phyloP scores from a whole-genome alignment of 306 rosid species.

The Leucaena leucocephala region DNA sequence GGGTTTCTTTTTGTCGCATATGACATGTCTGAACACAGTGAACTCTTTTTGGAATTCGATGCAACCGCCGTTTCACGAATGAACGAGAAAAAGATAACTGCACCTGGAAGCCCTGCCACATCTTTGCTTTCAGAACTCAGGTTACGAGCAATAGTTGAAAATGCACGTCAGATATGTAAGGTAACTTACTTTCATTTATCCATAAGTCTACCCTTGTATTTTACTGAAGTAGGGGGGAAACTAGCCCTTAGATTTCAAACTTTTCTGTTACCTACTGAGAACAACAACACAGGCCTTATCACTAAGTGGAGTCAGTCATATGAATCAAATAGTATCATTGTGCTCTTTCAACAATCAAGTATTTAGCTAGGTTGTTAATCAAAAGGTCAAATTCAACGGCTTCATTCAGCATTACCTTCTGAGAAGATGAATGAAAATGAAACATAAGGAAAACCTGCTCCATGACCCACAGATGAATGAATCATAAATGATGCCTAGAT shows the following conservation, averaged over 20 bases:
- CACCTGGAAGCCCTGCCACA: conserved; percentile 63
- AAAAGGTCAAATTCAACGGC: too few relatives aligned
- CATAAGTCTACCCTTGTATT: conserved; percentile 14
- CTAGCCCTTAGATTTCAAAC: conserved; percentile 40
- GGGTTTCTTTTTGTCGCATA: conserved; percentile 16
- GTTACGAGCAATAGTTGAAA: conserved; percentile 73
- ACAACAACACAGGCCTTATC: neutral
- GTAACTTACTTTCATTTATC: conserved; percentile 38
- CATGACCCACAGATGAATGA: conserved; percentile 37
- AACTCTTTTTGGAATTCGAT: conserved; percentile 71
- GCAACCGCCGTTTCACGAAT: conserved; percentile 60
- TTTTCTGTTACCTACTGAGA: conserved; percentile 43
- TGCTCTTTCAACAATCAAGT: too few relatives aligned
- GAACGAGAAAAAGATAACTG: conserved; percentile 64
- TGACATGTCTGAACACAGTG: conserved; percentile 50
- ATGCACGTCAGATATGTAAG: conserved; percentile 76
- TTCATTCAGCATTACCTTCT: conserved; percentile 26
- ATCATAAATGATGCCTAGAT: conserved; percentile 28
- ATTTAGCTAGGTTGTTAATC: too few relatives aligned
- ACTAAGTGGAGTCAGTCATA: too few relatives aligned
- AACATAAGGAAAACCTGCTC: conserved; percentile 27
- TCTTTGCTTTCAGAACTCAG: conserved; percentile 71
- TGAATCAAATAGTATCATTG: too few relatives aligned
- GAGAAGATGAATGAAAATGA: conserved; percentile 31
- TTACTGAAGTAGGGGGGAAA: conserved; percentile 20